phyloP scores from a whole-genome alignment of 176 grass and related monocot species.

The Oryza brachyantha region DNA sequence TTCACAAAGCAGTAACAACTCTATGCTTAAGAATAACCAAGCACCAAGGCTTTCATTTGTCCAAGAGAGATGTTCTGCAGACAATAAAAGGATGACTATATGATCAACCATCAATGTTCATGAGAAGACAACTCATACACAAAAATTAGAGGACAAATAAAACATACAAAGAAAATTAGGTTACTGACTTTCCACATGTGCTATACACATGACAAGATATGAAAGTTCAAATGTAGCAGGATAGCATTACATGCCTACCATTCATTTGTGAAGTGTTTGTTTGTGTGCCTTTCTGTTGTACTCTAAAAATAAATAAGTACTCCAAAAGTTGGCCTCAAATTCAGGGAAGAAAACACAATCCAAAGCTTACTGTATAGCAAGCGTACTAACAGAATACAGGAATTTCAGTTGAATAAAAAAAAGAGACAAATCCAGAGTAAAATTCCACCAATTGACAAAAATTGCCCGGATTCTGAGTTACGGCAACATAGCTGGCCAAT shows the following conservation, averaged over 20 bases:
- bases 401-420: background rate
- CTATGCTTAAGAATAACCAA: slow-evolving; percentile 25
- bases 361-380: slow-evolving; percentile 2
- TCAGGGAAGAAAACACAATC: background rate
- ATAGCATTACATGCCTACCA: background rate
- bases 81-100: background rate
- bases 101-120: slow-evolving; percentile 9
- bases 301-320: background rate
- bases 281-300: background rate
- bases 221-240: background rate
- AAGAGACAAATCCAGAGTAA: background rate
- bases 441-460: background rate
- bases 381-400: background rate
- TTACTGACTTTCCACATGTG: background rate
- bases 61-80: slow-evolving; percentile 28
- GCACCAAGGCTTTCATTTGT: background rate
- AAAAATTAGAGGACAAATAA: background rate
- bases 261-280: background rate
- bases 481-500: background rate
- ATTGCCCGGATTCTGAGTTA: background rate
- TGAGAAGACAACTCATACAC: background rate
- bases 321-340: background rate
- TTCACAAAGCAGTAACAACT: slow-evolving; percentile 4
- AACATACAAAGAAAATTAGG: background rate
- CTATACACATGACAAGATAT: background rate